Percentiles rank a stretch among this genome's conserved stretches.
phyloP scores from a whole-genome alignment of 1,284 basidiomycete species.

The Apiotrichum sp. region DNA sequence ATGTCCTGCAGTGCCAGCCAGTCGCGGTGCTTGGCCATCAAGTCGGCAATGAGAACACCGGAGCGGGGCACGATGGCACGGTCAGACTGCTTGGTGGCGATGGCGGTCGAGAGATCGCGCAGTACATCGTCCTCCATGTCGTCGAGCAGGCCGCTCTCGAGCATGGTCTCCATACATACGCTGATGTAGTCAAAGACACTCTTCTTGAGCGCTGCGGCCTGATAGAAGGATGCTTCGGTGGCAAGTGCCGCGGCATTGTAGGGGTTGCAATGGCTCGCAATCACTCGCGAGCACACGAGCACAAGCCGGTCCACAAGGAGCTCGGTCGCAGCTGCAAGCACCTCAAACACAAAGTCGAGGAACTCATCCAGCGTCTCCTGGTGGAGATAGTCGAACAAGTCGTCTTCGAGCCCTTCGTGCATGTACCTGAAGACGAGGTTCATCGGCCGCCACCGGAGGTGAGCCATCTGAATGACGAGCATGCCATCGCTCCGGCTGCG shows the following conservation, averaged over 20 bases:
- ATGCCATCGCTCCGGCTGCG: slow-evolving; percentile 54
- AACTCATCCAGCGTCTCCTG: slow-evolving; percentile 67
- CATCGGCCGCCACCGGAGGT: slow-evolving; percentile 71
- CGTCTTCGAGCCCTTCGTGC: slow-evolving; percentile 68
- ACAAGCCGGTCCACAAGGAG: slow-evolving; percentile 79
- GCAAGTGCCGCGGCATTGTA: slow-evolving; percentile 78
- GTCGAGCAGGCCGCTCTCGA: slow-evolving; percentile 74
- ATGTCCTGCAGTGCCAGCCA: slow-evolving; percentile 81
- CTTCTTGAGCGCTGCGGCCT: slow-evolving; percentile 63
- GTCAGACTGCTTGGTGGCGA: slow-evolving; percentile 59
- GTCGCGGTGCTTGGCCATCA: slow-evolving; percentile 61
- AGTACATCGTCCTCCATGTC: slow-evolving; percentile 62
- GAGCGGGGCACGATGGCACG: slow-evolving; percentile 65
- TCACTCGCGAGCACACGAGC: slow-evolving; percentile 69
- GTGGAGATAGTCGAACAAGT: slow-evolving; percentile 67
- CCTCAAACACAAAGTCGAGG: slow-evolving; percentile 79
- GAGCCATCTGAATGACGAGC: slow-evolving; percentile 63
- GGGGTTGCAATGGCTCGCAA: slow-evolving; percentile 65
- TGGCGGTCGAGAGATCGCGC: slow-evolving; percentile 60
- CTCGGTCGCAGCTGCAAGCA: slow-evolving; percentile 87
- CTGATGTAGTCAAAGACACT: slow-evolving; percentile 76
- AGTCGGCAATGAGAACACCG: slow-evolving; percentile 53
- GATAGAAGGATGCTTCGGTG: slow-evolving; percentile 71
- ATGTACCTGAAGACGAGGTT: slow-evolving; percentile 70
- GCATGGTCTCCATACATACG: slow-evolving; percentile 77